These are phyloP conservation scores for Mucor velutinosus DNA, from an alignment of 371 early-diverging fungal genomes.

Conservation along the genomic window DNA sequence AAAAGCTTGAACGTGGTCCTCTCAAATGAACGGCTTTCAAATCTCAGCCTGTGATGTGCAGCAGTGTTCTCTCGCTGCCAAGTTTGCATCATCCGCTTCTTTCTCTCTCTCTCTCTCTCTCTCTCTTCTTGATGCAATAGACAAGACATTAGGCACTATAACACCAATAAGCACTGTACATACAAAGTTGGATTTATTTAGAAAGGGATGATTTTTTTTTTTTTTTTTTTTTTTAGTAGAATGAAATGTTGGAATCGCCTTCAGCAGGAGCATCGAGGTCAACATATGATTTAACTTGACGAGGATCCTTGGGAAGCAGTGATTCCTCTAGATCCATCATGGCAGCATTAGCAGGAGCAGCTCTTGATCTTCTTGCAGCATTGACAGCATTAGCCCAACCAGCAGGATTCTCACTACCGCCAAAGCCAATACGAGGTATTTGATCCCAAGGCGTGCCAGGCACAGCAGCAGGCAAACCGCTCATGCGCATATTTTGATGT, in stretches of 20 bases:
- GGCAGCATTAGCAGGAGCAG: neutral
- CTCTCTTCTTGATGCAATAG: no score
- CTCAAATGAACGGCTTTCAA: neutral
- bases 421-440: constrained; percentile 72
- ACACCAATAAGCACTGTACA: neutral
- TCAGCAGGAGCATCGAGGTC: constrained; percentile 89
- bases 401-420: constrained; percentile 24
- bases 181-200: neutral
- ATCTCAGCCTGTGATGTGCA: neutral
- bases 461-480: constrained; percentile 28
- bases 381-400: constrained; percentile 11
- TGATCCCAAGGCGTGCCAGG: constrained; percentile 68
- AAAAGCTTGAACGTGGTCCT: neutral
- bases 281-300: constrained; percentile 85
- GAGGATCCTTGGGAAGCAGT: constrained; percentile 58
- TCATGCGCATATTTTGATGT: constrained; percentile 11
- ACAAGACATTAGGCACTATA: no score
- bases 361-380: constrained; percentile 11
- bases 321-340: constrained; percentile 37
- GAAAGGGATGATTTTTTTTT: neutral
- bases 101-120: no score
- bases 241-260: constrained; percentile 72
- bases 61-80: no score
- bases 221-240: constrained; percentile 28
- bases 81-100: no score